Evolutionary conservation across 768 basidiomycete species (phyloP).

Genomic region (Boletus barrowsii): DNA sequence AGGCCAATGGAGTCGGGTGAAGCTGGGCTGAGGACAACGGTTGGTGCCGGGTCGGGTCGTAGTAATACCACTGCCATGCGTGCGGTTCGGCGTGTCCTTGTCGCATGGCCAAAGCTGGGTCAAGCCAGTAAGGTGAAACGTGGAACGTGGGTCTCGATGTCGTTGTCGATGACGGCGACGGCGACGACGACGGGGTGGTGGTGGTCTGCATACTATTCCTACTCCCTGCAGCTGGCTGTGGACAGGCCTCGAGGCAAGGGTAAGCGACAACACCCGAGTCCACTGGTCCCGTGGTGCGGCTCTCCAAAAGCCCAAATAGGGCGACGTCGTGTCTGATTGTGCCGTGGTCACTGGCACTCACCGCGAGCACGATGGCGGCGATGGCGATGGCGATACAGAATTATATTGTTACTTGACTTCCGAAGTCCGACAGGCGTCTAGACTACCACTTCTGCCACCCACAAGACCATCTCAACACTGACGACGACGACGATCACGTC

Average conservation of each 20-base stretch:
- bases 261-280: background rate
- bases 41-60: background rate
- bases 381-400: background rate
- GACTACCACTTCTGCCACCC: background rate
- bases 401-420: conserved; percentile 2
- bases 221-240: background rate
- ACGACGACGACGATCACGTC: conserved; percentile 8
- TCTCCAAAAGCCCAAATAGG: background rate
- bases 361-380: background rate
- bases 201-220: background rate
- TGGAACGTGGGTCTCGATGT: background rate
- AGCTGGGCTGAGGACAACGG: no score
- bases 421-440: conserved; percentile 20
- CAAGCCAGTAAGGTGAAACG: background rate
- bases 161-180: background rate
- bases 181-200: background rate
- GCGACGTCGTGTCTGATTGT: background rate
- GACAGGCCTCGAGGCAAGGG: background rate
- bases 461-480: background rate
- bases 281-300: background rate
- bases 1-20: no score
- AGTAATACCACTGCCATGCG: background rate
- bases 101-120: background rate
- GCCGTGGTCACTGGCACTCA: background rate
- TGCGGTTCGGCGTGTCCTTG: background rate